These are phyloP conservation scores for Allantophomopsis lycopodina DNA, from an alignment of 2,329 filamentous ascomycete species.

Conservation along the genomic window DNA sequence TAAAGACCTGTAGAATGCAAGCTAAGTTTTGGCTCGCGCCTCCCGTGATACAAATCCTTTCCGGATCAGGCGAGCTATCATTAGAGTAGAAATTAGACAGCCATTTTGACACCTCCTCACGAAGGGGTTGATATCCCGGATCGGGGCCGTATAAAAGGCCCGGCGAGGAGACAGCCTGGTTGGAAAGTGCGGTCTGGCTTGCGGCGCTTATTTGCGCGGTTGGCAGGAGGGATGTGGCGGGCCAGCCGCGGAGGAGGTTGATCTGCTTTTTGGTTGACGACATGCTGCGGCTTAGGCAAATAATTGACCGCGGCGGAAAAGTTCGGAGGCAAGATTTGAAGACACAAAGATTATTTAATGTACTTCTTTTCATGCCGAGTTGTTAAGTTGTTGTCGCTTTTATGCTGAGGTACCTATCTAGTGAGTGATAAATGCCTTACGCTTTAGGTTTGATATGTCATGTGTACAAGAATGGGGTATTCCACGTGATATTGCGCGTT, in stretches of 20 bases:
- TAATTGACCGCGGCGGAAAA: too few relatives aligned
- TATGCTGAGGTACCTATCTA: too few relatives aligned
- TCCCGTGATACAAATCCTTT: slow-evolving; percentile 67
- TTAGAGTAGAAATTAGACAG: slow-evolving; percentile 35
- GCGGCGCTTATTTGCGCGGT: slow-evolving; percentile 48
- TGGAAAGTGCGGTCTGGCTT: slow-evolving; percentile 43
- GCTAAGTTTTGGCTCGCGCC: slow-evolving; percentile 77
- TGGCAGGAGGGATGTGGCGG: slow-evolving; percentile 17
- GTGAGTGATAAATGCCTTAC: too few relatives aligned
- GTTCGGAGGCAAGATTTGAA: too few relatives aligned
- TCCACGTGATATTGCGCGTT: too few relatives aligned
- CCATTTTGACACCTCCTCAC: slow-evolving; percentile 57
- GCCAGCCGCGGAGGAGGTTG: slow-evolving; percentile 59
- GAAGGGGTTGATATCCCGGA: slow-evolving; percentile 56
- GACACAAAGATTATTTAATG: too few relatives aligned
- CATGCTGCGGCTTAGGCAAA: not conserved
- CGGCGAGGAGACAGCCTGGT: slow-evolving; percentile 41
- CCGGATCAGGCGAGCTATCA: slow-evolving; percentile 21
- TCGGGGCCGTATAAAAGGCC: slow-evolving; percentile 74
- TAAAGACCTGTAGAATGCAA: slow-evolving; percentile 64
- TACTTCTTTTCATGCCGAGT: too few relatives aligned
- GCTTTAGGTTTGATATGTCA: too few relatives aligned
- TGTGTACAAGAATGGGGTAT: too few relatives aligned
- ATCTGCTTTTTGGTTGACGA: slow-evolving; percentile 28
- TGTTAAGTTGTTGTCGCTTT: too few relatives aligned